Evolutionary conservation across 495 filamentous ascomycete genomes (phyloP), one percentile per base, ranked within the genome.

Genomic region (Hypoxylon trugodes): DNA sequence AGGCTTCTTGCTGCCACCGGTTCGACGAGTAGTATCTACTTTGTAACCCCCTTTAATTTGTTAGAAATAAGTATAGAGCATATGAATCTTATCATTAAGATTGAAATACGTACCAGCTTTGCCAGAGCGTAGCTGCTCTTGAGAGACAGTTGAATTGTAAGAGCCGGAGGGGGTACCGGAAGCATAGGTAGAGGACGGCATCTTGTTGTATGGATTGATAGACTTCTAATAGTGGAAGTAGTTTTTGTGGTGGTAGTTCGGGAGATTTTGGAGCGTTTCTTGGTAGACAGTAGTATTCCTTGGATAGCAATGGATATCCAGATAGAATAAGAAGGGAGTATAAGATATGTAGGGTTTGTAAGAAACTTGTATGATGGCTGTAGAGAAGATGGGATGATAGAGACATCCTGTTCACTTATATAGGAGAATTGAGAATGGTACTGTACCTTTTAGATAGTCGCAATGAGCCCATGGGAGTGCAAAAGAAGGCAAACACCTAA

Each of bases 41-140:
- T 43, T 56, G 47, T 42, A 67, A 16, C 43, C 22, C 1, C 16
- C 64, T 67, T 36, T 53, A 10, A 28, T 40, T 7, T n/a, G n/a
- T n/a, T n/a, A n/a, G n/a, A 48, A 36, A n/a, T 67, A 53, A 67
- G 64, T 15, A 36, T 24, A 10, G 1, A 40, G 10, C 7, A 9
- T 24, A 22, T 4, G 19, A 37, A 19, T 25, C 5, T 42, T 12
- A n/a, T 36, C 12, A 16, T 40, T 26, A 26, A 4, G 12, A 6
- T 30, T 19, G 37, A 30, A n/a, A 6, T 37, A 30, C 64, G 6
- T 58, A 67, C 64, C 52, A 22, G 51, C 22, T 5, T 36, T 53
- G 18, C 57, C 0, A 18, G 51, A 58, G 25, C 64, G 30, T 6
- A 7, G 35, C 1, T 52, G 13, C 3, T 51, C 51, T 5, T 52